Percentiles rank a stretch among this genome's conserved stretches.
phyloP scores from a whole-genome alignment of 805 yeast genomes.

The Ogataea nitratoaversa region DNA sequence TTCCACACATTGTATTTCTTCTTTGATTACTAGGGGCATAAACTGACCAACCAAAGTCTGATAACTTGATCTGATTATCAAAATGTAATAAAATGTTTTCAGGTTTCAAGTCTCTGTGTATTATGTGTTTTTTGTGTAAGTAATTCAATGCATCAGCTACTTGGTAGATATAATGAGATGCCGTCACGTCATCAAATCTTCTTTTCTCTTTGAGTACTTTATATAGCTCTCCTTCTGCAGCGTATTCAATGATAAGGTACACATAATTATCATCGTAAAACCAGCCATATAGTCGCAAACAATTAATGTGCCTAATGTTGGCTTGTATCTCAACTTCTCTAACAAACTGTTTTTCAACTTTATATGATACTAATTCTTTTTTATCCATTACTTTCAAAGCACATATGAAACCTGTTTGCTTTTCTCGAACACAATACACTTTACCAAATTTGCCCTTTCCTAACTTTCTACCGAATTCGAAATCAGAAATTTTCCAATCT shows the following conservation, averaged over 20 bases:
- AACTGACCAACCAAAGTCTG: conserved; percentile 97
- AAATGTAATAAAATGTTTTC: conserved; percentile 81
- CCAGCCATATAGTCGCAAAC: conserved; percentile 78
- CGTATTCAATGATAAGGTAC: conserved; percentile 79
- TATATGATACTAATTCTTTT: conserved; percentile 65
- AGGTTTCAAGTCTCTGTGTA: conserved; percentile 92
- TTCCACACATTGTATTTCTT: conserved; percentile 88
- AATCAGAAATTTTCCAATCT: conserved; percentile 43
- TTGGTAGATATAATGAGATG: conserved; percentile 77
- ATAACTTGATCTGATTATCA: conserved; percentile 72
- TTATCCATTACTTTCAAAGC: conserved; percentile 92
- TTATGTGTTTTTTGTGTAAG: conserved; percentile 73
- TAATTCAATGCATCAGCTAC: conserved; percentile 76
- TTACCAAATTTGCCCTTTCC: conserved; percentile 95
- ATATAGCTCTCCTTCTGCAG: conserved; percentile 83
- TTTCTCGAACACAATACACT: conserved; percentile 85
- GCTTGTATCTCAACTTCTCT: conserved; percentile 92
- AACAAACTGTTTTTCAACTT: conserved; percentile 79
- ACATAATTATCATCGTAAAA: conserved; percentile 80
- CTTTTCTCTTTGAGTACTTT: conserved; percentile 61
- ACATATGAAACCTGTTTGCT: conserved; percentile 69
- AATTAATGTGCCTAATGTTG: conserved; percentile 69
- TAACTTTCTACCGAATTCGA: conserved; percentile 80
- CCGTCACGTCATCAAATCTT: conserved; percentile 66
- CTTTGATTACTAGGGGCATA: conserved; percentile 47